Percentiles rank a stretch among this genome's conserved stretches.
phyloP scores from a whole-genome alignment of 2,329 filamentous ascomycete species.

The Cladophialophora immunda region DNA sequence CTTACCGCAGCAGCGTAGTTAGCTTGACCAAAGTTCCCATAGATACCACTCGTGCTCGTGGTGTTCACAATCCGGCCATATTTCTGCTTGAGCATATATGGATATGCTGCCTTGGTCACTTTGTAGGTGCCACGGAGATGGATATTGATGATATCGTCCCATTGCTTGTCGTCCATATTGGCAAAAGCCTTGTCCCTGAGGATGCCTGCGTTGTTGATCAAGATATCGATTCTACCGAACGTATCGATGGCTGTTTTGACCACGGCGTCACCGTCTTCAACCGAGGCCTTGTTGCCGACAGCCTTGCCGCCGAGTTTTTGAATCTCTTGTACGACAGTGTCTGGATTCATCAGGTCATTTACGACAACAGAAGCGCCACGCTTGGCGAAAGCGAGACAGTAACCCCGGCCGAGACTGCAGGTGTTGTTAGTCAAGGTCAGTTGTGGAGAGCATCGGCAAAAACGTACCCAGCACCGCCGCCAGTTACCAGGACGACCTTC shows the following conservation, averaged over 20 bases:
- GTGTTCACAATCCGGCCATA: constrained; percentile 98
- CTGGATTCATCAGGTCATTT: constrained; percentile 94
- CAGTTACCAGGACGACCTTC: constrained; percentile 86
- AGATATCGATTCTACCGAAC: constrained; percentile 90
- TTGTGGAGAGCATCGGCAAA: constrained; percentile 3
- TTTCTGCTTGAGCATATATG: constrained; percentile 97
- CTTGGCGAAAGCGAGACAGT: constrained; percentile 86
- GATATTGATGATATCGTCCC: constrained; percentile 91
- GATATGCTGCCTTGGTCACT: constrained; percentile 96
- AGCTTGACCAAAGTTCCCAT: constrained; percentile 98
- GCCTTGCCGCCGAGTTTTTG: constrained; percentile 88
- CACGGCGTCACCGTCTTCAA: constrained; percentile 89
- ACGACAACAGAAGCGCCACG: constrained; percentile 86
- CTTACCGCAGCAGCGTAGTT: constrained; percentile 92
- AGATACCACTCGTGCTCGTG: constrained; percentile 95
- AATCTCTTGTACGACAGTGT: constrained; percentile 90
- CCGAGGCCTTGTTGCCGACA: constrained; percentile 89
- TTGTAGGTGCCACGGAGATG: constrained; percentile 96
- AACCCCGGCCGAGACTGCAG: constrained; percentile 82
- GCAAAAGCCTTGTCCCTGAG: constrained; percentile 96
- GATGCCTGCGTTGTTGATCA: constrained; percentile 98
- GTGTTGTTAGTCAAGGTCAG: constrained; percentile 40
- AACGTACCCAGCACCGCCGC: constrained; percentile 78
- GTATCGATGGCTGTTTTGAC: constrained; percentile 93
- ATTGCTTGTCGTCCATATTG: constrained; percentile 96